Percentiles rank a stretch among this genome's conserved stretches.
These are phyloP conservation scores for Leucogyrophana mollusca DNA, from an alignment of 768 basidiomycete species.

Conservation along the genomic window DNA sequence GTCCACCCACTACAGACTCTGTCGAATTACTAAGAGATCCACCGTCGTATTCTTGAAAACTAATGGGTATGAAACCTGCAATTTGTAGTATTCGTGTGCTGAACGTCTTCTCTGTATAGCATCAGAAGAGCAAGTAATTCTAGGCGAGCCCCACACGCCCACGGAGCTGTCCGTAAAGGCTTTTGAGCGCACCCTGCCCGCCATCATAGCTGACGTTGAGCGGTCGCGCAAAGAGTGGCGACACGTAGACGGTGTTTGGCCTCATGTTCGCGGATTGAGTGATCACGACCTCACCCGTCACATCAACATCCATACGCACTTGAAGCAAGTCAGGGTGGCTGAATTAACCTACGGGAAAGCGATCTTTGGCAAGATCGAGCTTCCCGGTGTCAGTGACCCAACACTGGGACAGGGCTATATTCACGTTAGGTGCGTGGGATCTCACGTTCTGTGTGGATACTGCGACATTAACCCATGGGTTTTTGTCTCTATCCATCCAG, in stretches of 20 bases:
- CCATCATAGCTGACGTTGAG: conserved; percentile 65
- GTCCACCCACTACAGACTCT: no score
- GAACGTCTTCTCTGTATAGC: conserved; percentile 36
- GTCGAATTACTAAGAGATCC: no score
- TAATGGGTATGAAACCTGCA: no score
- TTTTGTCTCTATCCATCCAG: conserved; percentile 31
- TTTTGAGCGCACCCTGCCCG: conserved; percentile 51
- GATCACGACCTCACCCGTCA: conserved; percentile 46
- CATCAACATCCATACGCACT: conserved; percentile 48
- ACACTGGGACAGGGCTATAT: conserved; percentile 60
- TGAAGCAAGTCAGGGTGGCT: conserved; percentile 51
- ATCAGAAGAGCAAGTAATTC: conserved; percentile 49
- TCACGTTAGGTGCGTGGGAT: conserved; percentile 59
- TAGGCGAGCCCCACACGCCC: conserved; percentile 65
- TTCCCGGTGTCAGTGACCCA: conserved; percentile 63
- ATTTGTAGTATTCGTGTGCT: no score
- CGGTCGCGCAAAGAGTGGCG: conserved; percentile 74
- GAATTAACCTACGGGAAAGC: conserved; percentile 66
- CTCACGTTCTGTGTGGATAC: neutral
- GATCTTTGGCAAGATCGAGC: conserved; percentile 72
- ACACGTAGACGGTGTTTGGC: conserved; percentile 55
- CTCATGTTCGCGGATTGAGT: conserved; percentile 49
- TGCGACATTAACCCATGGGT: neutral
- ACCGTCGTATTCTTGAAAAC: no score
- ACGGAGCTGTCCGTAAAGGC: conserved; percentile 60